These are phyloP conservation scores for Boletus rufocinnamomeus DNA, from an alignment of 768 basidiomycete genomes.

Conservation along the genomic window DNA sequence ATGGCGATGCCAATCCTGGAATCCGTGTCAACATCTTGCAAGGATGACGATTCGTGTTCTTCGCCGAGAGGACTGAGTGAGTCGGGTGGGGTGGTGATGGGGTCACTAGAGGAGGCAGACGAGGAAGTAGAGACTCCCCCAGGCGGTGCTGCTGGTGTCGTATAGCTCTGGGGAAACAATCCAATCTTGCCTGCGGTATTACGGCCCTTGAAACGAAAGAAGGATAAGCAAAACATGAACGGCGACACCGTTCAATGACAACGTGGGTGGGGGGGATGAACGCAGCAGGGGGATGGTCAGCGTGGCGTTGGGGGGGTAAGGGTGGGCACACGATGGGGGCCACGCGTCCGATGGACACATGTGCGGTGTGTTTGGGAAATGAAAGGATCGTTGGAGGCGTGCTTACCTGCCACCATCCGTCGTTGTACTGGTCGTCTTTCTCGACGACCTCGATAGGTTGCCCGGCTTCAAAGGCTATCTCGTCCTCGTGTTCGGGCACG, in stretches of 20 bases:
- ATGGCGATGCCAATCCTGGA: slow-evolving; percentile 30
- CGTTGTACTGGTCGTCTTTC: no score
- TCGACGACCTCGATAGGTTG: no score
- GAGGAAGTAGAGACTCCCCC: slow-evolving; percentile 28
- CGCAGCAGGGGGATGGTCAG: slow-evolving; percentile 1
- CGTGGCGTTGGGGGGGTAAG: slow-evolving; percentile 6
- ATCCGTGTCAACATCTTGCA: slow-evolving; percentile 23
- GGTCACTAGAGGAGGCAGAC: slow-evolving; percentile 28
- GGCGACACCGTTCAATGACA: slow-evolving; percentile 22
- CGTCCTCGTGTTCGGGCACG: no score
- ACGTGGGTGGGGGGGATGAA: slow-evolving; percentile 16
- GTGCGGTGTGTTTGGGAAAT: slow-evolving; percentile 12
- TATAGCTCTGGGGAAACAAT: slow-evolving; percentile 90
- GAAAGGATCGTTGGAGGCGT: background rate
- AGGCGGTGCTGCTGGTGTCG: slow-evolving; percentile 55
- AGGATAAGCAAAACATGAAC: slow-evolving; percentile 27
- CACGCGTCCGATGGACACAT: slow-evolving; percentile 10
- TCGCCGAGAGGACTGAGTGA: slow-evolving; percentile 50
- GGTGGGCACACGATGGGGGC: background rate
- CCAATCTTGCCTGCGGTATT: slow-evolving; percentile 83
- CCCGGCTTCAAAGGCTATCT: no score
- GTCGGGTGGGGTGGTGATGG: slow-evolving; percentile 22
- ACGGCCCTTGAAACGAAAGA: slow-evolving; percentile 60
- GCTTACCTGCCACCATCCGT: no score
- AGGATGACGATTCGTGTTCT: slow-evolving; percentile 44